Evolutionary conservation across 2,329 filamentous ascomycete genomes (phyloP).

Genomic region (Cryphonectria japonica): DNA sequence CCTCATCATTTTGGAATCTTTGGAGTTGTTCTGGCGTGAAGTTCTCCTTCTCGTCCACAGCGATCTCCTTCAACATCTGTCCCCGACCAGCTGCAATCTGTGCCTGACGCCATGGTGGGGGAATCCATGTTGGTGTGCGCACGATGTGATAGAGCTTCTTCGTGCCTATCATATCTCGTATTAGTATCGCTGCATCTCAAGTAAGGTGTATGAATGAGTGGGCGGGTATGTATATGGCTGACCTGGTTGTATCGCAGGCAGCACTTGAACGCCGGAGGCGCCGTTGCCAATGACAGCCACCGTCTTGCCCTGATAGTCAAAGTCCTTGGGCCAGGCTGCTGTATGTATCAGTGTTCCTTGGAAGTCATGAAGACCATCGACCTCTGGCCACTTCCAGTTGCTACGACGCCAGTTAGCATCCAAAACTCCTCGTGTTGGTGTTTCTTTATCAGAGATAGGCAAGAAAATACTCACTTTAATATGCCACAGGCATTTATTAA

Average conservation of each 20-base stretch:
- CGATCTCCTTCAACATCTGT: constrained; percentile 43
- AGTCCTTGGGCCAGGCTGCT: constrained; percentile 55
- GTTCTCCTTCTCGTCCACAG: constrained; percentile 48
- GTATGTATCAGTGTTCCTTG: constrained; percentile 56
- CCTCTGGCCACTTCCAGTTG: constrained; percentile 57
- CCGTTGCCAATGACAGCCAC: constrained; percentile 62
- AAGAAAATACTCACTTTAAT: constrained; percentile 49
- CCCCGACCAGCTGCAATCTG: constrained; percentile 42
- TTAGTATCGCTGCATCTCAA: neutral
- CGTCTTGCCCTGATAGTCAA: constrained; percentile 53
- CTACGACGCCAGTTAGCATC: constrained; percentile 34
- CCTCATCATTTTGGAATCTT: constrained; percentile 50
- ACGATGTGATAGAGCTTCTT: constrained; percentile 45
- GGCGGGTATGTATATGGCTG: constrained; percentile 19
- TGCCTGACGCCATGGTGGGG: constrained; percentile 42
- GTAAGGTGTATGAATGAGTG: neutral
- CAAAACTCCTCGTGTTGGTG: neutral
- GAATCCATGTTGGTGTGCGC: constrained; percentile 48
- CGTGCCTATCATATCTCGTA: constrained; percentile 33
- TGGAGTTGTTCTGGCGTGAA: constrained; percentile 50
- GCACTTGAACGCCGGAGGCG: constrained; percentile 57
- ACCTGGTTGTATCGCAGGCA: constrained; percentile 54
- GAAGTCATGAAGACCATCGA: constrained; percentile 51
- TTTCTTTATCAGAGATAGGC: neutral
- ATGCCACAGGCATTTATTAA: constrained; percentile 55